Evolutionary conservation across 1,284 basidiomycete species (phyloP), one percentile per base, ranked within the genome.

Genomic region (Chiua sp.): DNA sequence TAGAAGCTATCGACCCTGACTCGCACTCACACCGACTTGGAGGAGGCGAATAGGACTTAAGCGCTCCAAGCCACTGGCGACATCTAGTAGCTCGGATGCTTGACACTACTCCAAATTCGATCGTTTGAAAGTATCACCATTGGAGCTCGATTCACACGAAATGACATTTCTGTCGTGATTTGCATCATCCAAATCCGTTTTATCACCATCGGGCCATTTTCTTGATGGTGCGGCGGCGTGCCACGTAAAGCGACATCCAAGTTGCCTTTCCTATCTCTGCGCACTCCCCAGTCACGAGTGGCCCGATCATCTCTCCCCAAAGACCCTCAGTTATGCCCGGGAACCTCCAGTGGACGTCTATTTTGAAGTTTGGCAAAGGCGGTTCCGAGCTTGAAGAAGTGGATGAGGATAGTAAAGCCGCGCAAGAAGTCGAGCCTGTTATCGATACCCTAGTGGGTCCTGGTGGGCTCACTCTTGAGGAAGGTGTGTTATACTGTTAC

Each of bases 381-480:
- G 20, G 30, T 4, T 47, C 39, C 4, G 42, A 51, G 7, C 23
- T n/a, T n/a, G n/a, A 58, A 30, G 46, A 3, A 13, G 33, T 23
- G 28, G 44, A 33, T 18, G 49, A 57, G 30, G 33, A 60, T n/a
- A n/a, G n/a, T 20, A 3, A 44, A 30, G 16, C 23, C 20, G 13
- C 44, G 3, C 50, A 47, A 12, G n/a, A 10, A 47, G 60, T 51
- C 7, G 26, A 42, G 8, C 30, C 59, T 11, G 55, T 35, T 12
- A 42, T 49, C 2, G n/a, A 42, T 42, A n/a, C 39, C 8, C n/a
- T 10, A n/a, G 67, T 59, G 22, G 57, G 55, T 6, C 68, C 69
- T 1, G 70, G 68, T 32, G 65, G 62, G n/a, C 63, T 72, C 15
- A 59, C 66, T 8, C 61, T 68, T 37, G 64, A 72, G 50, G 69